Evolutionary conservation across 1,284 basidiomycete genomes (phyloP).

Genomic region (Rhodotorula sp.): DNA sequence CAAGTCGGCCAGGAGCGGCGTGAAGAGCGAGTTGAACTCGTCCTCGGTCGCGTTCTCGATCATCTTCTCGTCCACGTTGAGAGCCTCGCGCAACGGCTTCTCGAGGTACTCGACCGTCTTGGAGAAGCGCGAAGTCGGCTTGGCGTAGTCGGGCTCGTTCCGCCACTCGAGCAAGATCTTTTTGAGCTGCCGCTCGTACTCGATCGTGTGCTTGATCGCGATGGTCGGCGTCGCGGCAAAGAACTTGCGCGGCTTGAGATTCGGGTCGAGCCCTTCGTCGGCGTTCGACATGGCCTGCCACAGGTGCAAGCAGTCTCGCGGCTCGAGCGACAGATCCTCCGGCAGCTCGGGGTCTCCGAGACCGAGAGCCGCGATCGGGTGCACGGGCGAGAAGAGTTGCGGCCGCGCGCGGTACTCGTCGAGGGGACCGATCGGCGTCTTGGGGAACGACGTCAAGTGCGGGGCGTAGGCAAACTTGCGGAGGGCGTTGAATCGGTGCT

Average conservation of each 20-base stretch:
- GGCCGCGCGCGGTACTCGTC: conserved; percentile 36
- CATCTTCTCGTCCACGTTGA: conserved; percentile 41
- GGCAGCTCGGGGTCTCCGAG: conserved; percentile 58
- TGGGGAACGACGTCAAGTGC: conserved; percentile 17
- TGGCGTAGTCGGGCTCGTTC: conserved; percentile 50
- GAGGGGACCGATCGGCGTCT: conserved; percentile 36
- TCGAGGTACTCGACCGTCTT: conserved; percentile 53
- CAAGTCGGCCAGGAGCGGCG: conserved; percentile 58
- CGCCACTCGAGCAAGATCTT: conserved; percentile 53
- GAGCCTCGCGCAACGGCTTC: conserved; percentile 31
- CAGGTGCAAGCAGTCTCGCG: conserved; percentile 58
- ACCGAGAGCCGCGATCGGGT: conserved; percentile 60
- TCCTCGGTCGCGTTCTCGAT: conserved; percentile 51
- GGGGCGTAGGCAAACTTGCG: conserved; percentile 63
- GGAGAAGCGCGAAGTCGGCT: conserved; percentile 50
- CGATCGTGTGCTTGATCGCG: conserved; percentile 60
- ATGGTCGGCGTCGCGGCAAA: conserved; percentile 51
- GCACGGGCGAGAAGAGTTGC: conserved; percentile 54
- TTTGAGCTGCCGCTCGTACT: conserved; percentile 61
- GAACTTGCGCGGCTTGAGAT: conserved; percentile 55
- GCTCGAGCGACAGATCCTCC: conserved; percentile 62
- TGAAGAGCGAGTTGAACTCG: conserved; percentile 47
- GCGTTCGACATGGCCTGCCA: conserved; percentile 53
- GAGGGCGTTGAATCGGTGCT: conserved; percentile 67
- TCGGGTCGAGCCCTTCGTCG: conserved; percentile 46